These are phyloP conservation scores for Pythium vanterpoolii DNA, from an alignment of 352 stramenopile species.

Conservation along the genomic window DNA sequence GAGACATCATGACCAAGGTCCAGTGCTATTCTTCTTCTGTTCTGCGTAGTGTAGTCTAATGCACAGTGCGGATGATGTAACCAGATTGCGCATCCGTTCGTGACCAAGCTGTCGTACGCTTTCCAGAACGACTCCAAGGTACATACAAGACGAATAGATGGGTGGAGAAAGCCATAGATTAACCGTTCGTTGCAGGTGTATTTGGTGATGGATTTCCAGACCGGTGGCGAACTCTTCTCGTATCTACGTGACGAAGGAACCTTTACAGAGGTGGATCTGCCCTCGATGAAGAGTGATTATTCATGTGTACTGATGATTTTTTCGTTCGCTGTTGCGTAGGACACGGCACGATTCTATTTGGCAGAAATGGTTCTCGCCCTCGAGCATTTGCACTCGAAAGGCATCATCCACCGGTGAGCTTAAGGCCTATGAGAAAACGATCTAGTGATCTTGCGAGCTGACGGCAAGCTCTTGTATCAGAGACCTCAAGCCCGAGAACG, in stretches of 20 bases:
- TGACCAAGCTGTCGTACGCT: slow-evolving; percentile 72
- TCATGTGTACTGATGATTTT: neutral
- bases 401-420: slow-evolving; percentile 82
- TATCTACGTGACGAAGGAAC: slow-evolving; percentile 64
- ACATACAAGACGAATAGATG: no score
- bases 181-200: slow-evolving; percentile 28
- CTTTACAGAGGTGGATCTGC: slow-evolving; percentile 48
- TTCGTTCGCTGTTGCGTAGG: slow-evolving; percentile 24
- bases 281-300: neutral
- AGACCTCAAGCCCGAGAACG: slow-evolving; percentile 92
- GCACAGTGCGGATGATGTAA: neutral
- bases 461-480: slow-evolving; percentile 18
- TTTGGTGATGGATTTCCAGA: slow-evolving; percentile 68
- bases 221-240: slow-evolving; percentile 77
- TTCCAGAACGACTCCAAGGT: slow-evolving; percentile 87
- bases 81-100: slow-evolving; percentile 79
- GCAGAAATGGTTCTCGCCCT: slow-evolving; percentile 84
- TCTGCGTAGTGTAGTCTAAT: neutral
- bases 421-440: no score
- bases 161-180: neutral
- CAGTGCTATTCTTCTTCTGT: neutral
- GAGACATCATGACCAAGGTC: slow-evolving; percentile 86
- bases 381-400: slow-evolving; percentile 73
- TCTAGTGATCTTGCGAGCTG: neutral
- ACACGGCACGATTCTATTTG: slow-evolving; percentile 73